phyloP scores from a whole-genome alignment of 2,329 filamentous ascomycete species.

The Boeremia lycopersici region DNA sequence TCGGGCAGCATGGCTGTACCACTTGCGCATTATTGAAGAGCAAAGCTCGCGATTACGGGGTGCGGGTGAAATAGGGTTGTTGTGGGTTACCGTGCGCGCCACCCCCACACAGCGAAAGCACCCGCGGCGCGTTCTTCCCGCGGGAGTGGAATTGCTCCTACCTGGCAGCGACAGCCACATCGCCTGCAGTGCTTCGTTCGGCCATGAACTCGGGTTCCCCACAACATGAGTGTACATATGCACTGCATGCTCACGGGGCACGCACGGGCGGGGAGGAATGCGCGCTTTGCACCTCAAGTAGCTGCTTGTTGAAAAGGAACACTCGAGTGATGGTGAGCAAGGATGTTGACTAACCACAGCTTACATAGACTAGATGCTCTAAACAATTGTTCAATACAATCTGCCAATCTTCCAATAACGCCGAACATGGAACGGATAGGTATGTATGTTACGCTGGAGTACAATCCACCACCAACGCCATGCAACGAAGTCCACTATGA shows the following conservation, averaged over 20 bases:
- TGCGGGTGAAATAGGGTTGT: slow-evolving; percentile 17
- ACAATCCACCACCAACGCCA: not conserved
- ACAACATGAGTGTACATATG: not conserved
- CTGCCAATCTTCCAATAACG: not conserved
- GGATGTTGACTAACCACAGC: not conserved
- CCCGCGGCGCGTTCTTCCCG: slow-evolving; percentile 13
- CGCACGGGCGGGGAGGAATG: not conserved
- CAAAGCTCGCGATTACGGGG: slow-evolving; percentile 3
- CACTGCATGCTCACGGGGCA: not conserved
- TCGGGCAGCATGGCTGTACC: not conserved
- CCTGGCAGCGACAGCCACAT: not conserved
- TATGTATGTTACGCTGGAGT: not conserved
- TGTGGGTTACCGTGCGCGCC: not conserved
- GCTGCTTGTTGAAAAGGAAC: not conserved
- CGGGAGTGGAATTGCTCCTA: slow-evolving; percentile 5
- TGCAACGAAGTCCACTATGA: not conserved
- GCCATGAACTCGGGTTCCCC: slow-evolving; percentile 3
- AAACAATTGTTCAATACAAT: not conserved
- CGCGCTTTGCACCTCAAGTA: not conserved
- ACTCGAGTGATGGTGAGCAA: not conserved
- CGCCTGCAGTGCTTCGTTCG: not conserved
- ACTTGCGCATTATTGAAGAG: not conserved
- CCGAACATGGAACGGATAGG: not conserved
- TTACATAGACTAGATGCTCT: not conserved
- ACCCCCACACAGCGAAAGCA: not conserved